Conservation (phyloP, 306 rosid species). For the Astragalus glycyphyllos region DNA sequence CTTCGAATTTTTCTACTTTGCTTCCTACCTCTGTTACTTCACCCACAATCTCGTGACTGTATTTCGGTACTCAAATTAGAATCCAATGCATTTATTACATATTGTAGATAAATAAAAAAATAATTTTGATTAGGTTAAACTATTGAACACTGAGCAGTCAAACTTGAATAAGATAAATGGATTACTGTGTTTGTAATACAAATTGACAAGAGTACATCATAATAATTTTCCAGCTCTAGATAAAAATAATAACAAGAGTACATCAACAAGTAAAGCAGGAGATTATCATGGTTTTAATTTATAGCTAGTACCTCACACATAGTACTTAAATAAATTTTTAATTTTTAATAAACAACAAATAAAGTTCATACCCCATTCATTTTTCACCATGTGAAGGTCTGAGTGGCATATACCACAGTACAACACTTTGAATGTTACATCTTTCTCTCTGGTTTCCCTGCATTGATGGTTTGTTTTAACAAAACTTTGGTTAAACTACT, state of each 20-base stretch:
- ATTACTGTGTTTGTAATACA: too few species aligned
- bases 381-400: constrained; percentile 52
- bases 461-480: not conserved
- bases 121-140: too few species aligned
- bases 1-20: constrained; percentile 53
- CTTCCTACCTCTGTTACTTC: constrained; percentile 42
- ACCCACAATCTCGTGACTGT: constrained; percentile 57
- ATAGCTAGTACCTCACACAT: too few species aligned
- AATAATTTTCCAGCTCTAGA: not conserved
- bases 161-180: too few species aligned
- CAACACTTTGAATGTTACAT: constrained; percentile 48
- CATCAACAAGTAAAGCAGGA: not conserved
- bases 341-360: too few species aligned
- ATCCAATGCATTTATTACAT: not conserved
- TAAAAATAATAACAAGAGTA: not conserved
- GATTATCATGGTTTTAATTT: not conserved
- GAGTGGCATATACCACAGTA: constrained; percentile 58
- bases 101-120: too few species aligned
- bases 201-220: not conserved
- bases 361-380: constrained; percentile 49
- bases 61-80: constrained; percentile 4
- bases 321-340: too few species aligned
- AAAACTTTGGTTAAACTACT: too few species aligned
- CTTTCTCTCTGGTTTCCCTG: constrained; percentile 54
- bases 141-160: too few species aligned